Evolutionary conservation across 2,329 filamentous ascomycete species (phyloP), one percentile per base, ranked within the genome.

Genomic region (Davidsoniella neocaledoniae): DNA sequence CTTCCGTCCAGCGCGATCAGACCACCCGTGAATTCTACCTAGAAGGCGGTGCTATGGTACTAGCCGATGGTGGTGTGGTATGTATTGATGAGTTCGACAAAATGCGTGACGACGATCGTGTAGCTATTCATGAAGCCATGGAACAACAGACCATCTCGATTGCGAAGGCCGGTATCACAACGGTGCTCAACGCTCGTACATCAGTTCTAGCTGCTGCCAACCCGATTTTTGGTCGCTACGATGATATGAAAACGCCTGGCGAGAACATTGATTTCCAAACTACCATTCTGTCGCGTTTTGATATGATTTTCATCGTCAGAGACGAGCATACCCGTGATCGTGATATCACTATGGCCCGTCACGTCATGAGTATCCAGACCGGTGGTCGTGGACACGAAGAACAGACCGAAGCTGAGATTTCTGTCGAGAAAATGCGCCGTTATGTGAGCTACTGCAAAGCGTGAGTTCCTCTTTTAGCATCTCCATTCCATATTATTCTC

Each of bases 51-150:
- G 91, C 91, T 29, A 96, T 98, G 91, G 91, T 98, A 3, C 77
- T 98, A 16, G 91, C 91, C 3, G 91, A 98, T 57, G 88, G 88
- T 2, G 91, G 91, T 58, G 90, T 96, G 1, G 91, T 96, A 8
- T 96, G 91, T 65, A 98, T 98, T 58, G 91, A 98, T 61, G 91
- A 98, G 66, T 98, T 98, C 61, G 91, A 98, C 69, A 98, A 98
- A 72, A 98, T 98, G 91, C 77, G 91, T 55, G 91, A 98, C 62
- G 91, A 98, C 64, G 91, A 98, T 59, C 77, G 91, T 58, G 91
- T 96, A 5, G 91, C 91, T 2, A 98, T 98, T 57, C 91, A 98
- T 72, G 91, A 98, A 74, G 91, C 91, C 52, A 98, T 98, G 91
- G 91, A 98, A 63, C 91, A 98, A 68, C 91, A 98, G 65, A 98